A percentile compares a stretch with the other conserved stretches of the same genome.
These are phyloP conservation scores for Coriaria nepalensis DNA, from an alignment of 306 rosid genomes.

Conservation along the genomic window DNA sequence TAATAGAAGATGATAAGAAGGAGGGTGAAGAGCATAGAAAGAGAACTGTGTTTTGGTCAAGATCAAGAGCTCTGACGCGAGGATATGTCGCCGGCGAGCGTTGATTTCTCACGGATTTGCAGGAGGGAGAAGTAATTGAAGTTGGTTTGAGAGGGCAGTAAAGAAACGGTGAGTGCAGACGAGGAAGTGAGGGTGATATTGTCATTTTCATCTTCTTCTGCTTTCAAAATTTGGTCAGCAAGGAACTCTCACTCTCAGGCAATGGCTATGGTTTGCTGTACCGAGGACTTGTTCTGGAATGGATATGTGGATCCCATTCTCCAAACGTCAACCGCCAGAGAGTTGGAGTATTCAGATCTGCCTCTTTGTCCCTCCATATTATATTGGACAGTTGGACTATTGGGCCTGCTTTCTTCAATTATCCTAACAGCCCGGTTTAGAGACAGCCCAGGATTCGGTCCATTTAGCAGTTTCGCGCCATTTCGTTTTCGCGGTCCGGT, in stretches of 20 bases:
- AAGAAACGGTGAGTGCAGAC: constrained; percentile 52
- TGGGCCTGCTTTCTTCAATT: too few species aligned
- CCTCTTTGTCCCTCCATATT: not conserved
- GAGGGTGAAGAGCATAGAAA: not conserved
- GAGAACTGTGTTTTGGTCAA: constrained; percentile 83
- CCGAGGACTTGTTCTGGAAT: constrained; percentile 1
- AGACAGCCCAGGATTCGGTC: too few species aligned
- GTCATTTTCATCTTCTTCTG: constrained; percentile 37
- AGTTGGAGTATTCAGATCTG: not conserved
- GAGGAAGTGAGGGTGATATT: constrained; percentile 35
- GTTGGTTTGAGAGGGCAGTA: constrained; percentile 44
- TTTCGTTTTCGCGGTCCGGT: too few species aligned
- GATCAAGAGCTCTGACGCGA: constrained; percentile 64
- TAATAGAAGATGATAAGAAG: not conserved
- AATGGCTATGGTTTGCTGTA: constrained; percentile 1
- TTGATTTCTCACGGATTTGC: constrained; percentile 25
- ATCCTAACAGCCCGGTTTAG: too few species aligned
- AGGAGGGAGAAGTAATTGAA: constrained; percentile 14
- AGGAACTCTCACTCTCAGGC: constrained; percentile 1
- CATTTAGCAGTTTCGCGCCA: too few species aligned
- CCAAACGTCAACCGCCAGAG: constrained; percentile 6
- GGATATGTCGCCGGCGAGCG: constrained; percentile 52
- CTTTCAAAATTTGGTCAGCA: constrained; percentile 1
- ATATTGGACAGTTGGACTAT: not conserved
- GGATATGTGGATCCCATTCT: constrained; percentile 26